Conservation (phyloP, 2,329 filamentous ascomycete genomes). For the Hirsutella minnesotensis region DNA sequence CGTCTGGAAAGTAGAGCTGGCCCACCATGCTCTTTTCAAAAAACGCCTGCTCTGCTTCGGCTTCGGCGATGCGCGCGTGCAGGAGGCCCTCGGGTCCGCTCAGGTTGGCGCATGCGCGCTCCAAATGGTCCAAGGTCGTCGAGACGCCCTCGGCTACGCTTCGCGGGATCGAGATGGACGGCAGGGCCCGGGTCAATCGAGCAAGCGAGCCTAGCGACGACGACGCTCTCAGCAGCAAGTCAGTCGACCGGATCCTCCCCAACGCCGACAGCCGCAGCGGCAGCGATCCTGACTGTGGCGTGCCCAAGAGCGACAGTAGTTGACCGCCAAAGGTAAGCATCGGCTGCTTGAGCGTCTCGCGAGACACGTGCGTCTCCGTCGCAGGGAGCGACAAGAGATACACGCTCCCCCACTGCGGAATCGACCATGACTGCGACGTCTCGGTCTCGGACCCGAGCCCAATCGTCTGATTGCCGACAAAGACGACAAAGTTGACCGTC, state of each 20-base stretch:
- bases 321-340: constrained; percentile 88
- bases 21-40: constrained; percentile 99
- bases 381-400: constrained; percentile 42
- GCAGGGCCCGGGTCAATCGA: constrained; percentile 69
- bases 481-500: constrained; percentile 92
- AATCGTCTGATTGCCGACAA: constrained; percentile 70
- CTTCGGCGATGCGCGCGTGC: constrained; percentile 74
- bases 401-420: constrained; percentile 85
- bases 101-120: constrained; percentile 63
- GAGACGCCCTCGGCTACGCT: constrained; percentile 79
- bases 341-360: constrained; percentile 59
- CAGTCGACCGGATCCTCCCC: constrained; percentile 72
- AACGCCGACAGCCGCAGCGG: constrained; percentile 77
- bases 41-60: constrained; percentile 84
- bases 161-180: constrained; percentile 81
- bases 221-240: constrained; percentile 77
- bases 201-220: constrained; percentile 90
- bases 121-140: constrained; percentile 65
- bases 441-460: constrained; percentile 29
- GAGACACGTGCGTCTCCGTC: constrained; percentile 40
- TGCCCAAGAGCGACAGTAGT: constrained; percentile 75
- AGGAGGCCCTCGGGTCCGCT: constrained; percentile 56
- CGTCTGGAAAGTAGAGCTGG: constrained; percentile 95
- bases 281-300: constrained; percentile 71
- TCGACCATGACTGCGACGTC: constrained; percentile 64